phyloP scores from a whole-genome alignment of 2,329 filamentous ascomycete genomes.

The Pseudocercospora vitis region DNA sequence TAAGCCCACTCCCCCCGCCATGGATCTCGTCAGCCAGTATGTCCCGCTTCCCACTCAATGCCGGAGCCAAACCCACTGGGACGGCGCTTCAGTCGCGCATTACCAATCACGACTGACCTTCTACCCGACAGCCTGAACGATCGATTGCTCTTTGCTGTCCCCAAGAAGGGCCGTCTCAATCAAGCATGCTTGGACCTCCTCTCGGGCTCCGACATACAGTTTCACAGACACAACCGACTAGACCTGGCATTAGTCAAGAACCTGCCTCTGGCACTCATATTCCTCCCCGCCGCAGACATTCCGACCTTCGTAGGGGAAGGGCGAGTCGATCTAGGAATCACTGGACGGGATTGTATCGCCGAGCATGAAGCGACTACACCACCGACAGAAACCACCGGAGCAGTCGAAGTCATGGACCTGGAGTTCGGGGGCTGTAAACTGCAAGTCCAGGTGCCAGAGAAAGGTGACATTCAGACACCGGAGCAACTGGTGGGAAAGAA shows the following conservation, averaged over 20 bases:
- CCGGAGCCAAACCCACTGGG: neutral
- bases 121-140: constrained; percentile 71
- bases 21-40: constrained; percentile 42
- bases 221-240: constrained; percentile 88
- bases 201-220: constrained; percentile 92
- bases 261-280: constrained; percentile 89
- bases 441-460: constrained; percentile 94
- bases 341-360: constrained; percentile 85
- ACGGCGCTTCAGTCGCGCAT: constrained; percentile 31
- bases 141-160: constrained; percentile 92
- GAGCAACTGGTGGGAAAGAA: constrained; percentile 86
- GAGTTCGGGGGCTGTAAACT: constrained; percentile 89
- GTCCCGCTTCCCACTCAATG: constrained; percentile 20
- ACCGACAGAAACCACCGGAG: constrained; percentile 56
- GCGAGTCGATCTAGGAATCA: constrained; percentile 90
- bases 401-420: constrained; percentile 85
- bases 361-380: constrained; percentile 64
- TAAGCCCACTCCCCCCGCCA: constrained; percentile 13
- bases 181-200: constrained; percentile 86
- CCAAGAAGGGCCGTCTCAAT: constrained; percentile 96
- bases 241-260: constrained; percentile 99
- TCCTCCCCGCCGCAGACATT: constrained; percentile 95
- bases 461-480: constrained; percentile 68
- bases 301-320: constrained; percentile 97
- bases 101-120: constrained; percentile 41